Conservation (phyloP, 768 basidiomycete species). For the Gautieria morchelliformis region DNA sequence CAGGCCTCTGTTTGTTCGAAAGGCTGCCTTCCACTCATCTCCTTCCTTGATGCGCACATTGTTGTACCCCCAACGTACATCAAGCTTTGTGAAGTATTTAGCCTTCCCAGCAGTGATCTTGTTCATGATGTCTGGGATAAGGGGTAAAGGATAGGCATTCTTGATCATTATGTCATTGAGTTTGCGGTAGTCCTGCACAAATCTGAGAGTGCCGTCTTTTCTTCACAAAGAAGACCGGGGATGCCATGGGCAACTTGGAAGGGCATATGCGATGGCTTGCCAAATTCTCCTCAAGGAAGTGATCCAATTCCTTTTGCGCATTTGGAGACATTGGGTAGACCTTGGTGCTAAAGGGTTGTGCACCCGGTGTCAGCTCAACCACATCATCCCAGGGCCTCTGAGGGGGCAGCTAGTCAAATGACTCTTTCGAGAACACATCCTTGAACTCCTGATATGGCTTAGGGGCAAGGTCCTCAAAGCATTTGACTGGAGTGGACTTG, state of each 20-base stretch:
- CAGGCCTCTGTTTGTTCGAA: conserved; percentile 26
- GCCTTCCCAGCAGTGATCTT: neutral
- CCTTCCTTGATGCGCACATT: conserved; percentile 28
- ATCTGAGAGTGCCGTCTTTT: conserved; percentile 24
- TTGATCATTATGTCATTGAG: conserved; percentile 25
- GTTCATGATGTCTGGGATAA: conserved; percentile 17
- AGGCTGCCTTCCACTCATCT: conserved; percentile 33
- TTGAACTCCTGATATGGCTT: neutral
- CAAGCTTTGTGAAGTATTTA: conserved; percentile 19
- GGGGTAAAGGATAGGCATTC: conserved; percentile 25
- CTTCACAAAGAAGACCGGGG: conserved; percentile 21
- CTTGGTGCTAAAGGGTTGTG: too few species aligned
- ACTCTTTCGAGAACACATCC: conserved; percentile 4
- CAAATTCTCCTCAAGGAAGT: neutral
- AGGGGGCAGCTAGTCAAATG: neutral
- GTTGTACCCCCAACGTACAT: conserved; percentile 26
- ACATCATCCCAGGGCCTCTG: neutral
- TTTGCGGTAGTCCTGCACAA: conserved; percentile 24
- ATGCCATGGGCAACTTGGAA: conserved; percentile 10
- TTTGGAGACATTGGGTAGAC: neutral
- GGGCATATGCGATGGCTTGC: neutral
- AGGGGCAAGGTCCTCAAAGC: neutral
- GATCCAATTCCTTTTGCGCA: neutral
- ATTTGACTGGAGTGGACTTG: too few species aligned
- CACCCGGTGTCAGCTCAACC: too few species aligned